Base-by-base conservation (phyloP, 306 rosid genomes). In the Dryas drummondii region DNA sequence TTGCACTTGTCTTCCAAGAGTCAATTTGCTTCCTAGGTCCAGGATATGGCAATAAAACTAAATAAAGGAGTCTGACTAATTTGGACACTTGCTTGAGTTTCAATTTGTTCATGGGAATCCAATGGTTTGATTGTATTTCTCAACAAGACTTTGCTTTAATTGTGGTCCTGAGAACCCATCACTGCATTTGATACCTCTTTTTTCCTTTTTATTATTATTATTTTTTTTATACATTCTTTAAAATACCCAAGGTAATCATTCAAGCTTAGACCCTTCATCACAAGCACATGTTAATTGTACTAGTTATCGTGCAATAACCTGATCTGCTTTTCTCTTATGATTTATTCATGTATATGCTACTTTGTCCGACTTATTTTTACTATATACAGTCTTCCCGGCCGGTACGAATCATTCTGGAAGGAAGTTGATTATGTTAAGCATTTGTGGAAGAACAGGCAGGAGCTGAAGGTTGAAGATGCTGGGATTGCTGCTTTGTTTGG, bases 401-500 rank as follows among this genome's bases (percentile, higher is more conserved):
- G 98, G 13, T 32, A 10, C 0, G 98, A 94, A 78, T 32, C 91
- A 22, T 83, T 91, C 72, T 78, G 87, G 83, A 94, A 91, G 88
- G 98, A 94, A 85, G 85, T 91, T 69, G 97, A 91, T 76, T 81
- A 78, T 66, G 86, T 80, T 78, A 94, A 94, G 90, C 80, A 87
- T 46, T 63, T 91, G 22, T 94, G 96, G 98, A 91, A 77, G 87
- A 86, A 88, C 85, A 87, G 88, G 79, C 84, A 83, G 68, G 96
- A 94, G 0, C 50, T 94, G 54, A 94, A 82, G 93, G 97, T 94
- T 22, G 98, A 94, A 85, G 96, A 91, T 83, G 97, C 85, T 7
- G 88, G 96, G 9, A 87, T 90, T 68, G 97, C 96, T 56, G 96
- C 97, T 75, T 84, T 94, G 83, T 94, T 94, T 84, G 97, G 96